Percentiles rank a stretch among this genome's conserved stretches.
Conservation (phyloP, 2,329 filamentous ascomycete species). For the Tolypocladium album region DNA sequence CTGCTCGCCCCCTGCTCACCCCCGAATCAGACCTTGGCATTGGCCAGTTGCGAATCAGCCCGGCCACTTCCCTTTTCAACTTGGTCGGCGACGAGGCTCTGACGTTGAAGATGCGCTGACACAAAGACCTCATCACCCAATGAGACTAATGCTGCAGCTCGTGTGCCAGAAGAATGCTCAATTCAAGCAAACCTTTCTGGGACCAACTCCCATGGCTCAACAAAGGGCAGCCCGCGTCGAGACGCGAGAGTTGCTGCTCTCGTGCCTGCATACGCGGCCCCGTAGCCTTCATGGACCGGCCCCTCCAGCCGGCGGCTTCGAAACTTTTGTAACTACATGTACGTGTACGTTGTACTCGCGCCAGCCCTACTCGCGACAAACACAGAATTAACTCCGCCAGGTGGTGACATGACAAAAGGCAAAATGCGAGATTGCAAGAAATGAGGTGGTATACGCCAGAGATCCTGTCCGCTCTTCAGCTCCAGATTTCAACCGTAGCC, state of each 20-base stretch:
- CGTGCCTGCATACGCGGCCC: neutral
- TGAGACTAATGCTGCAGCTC: neutral
- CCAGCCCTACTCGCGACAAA: neutral
- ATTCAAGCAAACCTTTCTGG: neutral
- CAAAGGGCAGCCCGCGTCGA: neutral
- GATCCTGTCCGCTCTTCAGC: slow-evolving; percentile 3
- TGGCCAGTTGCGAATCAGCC: neutral
- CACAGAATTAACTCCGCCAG: neutral
- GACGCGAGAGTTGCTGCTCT: neutral
- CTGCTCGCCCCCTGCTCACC: neutral
- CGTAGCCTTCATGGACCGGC: neutral
- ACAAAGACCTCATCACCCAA: neutral
- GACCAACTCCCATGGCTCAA: neutral
- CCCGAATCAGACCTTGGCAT: neutral
- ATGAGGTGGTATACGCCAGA: neutral
- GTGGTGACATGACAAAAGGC: neutral
- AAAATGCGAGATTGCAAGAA: neutral
- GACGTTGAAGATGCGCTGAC: neutral
- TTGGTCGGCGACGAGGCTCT: neutral
- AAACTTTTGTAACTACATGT: neutral
- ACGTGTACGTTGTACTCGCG: neutral
- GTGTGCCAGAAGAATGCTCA: neutral
- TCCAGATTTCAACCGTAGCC: slow-evolving; percentile 13
- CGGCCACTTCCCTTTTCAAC: neutral
- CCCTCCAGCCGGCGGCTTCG: neutral